phyloP scores from a whole-genome alignment of 2,329 filamentous ascomycete genomes.

The Scleromitrula shiraiana region DNA sequence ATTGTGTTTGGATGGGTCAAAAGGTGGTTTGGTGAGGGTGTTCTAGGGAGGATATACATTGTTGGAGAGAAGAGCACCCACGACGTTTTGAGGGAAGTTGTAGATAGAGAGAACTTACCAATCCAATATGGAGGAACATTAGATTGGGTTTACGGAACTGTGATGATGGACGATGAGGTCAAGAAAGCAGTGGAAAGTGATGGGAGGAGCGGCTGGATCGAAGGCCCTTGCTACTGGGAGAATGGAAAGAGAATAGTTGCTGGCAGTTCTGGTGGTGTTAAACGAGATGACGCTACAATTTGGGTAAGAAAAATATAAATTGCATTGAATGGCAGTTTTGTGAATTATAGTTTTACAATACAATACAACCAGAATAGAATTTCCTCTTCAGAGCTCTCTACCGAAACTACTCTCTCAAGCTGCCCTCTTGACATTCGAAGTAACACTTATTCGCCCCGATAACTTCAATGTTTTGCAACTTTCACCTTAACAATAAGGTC shows the following conservation, averaged over 20 bases:
- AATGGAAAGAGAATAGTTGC: neutral
- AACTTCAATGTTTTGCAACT: neutral
- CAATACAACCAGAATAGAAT: neutral
- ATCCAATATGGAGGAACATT: no score
- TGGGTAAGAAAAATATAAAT: neutral
- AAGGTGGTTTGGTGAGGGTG: no score
- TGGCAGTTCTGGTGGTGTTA: neutral
- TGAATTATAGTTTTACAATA: neutral
- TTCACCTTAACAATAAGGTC: neutral
- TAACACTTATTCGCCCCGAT: neutral
- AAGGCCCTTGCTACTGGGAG: neutral
- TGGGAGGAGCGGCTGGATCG: neutral
- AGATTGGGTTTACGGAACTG: no score
- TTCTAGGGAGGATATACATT: no score
- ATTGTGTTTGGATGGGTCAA: no score
- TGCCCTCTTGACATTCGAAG: neutral
- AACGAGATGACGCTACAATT: neutral
- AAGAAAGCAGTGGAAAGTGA: neutral
- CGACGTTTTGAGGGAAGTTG: no score
- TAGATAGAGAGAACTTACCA: no score
- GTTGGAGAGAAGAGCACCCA: no score
- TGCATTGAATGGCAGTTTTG: neutral
- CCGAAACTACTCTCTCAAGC: neutral
- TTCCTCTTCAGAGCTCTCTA: neutral
- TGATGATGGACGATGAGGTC: neutral